phyloP scores from a whole-genome alignment of 805 yeast species.

The Nakazawaea molendinolei region DNA sequence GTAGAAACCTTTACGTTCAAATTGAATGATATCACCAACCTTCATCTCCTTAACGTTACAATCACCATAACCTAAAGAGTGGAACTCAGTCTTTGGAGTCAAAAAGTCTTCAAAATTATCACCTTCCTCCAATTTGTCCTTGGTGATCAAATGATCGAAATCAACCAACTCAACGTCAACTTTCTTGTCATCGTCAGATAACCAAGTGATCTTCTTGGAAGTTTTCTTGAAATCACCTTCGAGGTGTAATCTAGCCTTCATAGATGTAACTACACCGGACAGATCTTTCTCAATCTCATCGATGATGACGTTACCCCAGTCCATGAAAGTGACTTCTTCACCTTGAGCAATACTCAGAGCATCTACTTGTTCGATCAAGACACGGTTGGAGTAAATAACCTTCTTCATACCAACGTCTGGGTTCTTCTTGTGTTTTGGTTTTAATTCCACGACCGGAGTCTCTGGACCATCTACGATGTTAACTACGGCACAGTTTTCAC shows the following conservation, averaged over 20 bases:
- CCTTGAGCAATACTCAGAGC: constrained; percentile 60
- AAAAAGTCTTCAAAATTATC: constrained; percentile 90
- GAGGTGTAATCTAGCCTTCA: constrained; percentile 76
- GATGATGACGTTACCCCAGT: constrained; percentile 93
- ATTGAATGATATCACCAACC: constrained; percentile 85
- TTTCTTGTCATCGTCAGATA: constrained; percentile 72
- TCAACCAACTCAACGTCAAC: constrained; percentile 76
- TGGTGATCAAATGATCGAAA: constrained; percentile 90
- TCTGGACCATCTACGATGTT: constrained; percentile 65
- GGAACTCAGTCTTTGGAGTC: constrained; percentile 84
- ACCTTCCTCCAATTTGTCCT: constrained; percentile 91
- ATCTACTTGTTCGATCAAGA: constrained; percentile 83
- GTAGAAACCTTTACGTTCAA: constrained; percentile 96
- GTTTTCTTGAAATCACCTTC: constrained; percentile 98
- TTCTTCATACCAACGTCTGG: constrained; percentile 82
- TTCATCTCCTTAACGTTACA: constrained; percentile 67
- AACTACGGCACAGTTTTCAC: constrained; percentile 61
- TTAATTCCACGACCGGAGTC: constrained; percentile 55
- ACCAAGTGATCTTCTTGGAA: constrained; percentile 91
- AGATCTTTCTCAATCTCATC: constrained; percentile 60
- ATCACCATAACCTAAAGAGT: constrained; percentile 72
- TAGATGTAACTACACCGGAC: constrained; percentile 48
- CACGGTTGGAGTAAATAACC: constrained; percentile 56
- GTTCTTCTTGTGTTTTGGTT: constrained; percentile 93
- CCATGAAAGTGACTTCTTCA: constrained; percentile 97